phyloP scores from a whole-genome alignment of 1,284 basidiomycete genomes.

The Cystobasidium slooffiae region DNA sequence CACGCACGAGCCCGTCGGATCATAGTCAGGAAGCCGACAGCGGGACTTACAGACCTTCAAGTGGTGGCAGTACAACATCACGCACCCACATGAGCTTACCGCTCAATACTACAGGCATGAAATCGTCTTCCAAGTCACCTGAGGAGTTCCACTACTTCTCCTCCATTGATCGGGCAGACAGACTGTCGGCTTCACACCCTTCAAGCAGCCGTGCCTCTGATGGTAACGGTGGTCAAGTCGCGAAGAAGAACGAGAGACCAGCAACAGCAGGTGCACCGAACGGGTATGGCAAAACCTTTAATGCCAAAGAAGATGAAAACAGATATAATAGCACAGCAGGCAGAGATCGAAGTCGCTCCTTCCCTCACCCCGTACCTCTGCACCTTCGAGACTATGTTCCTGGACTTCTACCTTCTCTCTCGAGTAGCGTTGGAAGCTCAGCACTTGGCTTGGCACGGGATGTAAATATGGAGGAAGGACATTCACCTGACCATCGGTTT shows the following conservation, averaged over 20 bases:
- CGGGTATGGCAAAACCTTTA: background rate
- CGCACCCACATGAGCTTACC: constrained; percentile 13
- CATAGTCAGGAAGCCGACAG: background rate
- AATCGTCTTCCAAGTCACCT: constrained; percentile 5
- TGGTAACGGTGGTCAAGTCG: background rate
- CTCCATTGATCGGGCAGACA: background rate
- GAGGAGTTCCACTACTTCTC: background rate
- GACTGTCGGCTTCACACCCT: background rate
- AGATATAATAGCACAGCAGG: background rate
- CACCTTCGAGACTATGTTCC: constrained; percentile 4
- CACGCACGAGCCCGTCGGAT: background rate
- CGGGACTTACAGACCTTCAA: constrained; percentile 6
- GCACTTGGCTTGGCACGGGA: background rate
- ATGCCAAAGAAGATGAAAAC: background rate
- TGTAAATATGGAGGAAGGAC: background rate
- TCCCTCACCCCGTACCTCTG: constrained; percentile 8
- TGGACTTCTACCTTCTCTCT: background rate
- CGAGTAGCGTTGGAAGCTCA: background rate
- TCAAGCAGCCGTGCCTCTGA: background rate
- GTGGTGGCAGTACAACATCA: constrained; percentile 13
- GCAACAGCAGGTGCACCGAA: constrained; percentile 3
- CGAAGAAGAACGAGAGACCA: background rate
- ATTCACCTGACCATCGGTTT: background rate
- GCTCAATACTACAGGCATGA: background rate
- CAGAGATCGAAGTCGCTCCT: constrained; percentile 9